Evolutionary conservation across 2,329 filamentous ascomycete genomes (phyloP).

Genomic region (Monosporascus sp.): DNA sequence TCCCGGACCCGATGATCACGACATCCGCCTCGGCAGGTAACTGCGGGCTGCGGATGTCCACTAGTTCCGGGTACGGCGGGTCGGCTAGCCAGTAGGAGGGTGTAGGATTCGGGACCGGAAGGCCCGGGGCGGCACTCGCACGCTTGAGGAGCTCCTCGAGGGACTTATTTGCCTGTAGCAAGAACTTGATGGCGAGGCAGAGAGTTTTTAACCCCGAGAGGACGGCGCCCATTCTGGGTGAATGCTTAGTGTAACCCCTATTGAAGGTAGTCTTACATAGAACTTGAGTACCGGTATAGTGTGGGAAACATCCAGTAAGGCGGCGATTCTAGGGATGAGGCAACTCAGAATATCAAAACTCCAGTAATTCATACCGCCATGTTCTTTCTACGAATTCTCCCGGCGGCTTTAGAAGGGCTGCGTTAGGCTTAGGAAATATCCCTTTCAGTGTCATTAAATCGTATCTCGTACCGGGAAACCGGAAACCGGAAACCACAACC

Average conservation of each 20-base stretch:
- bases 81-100: slow-evolving; percentile 40
- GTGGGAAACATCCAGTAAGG: not conserved
- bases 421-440: too few species aligned
- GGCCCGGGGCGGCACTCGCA: slow-evolving; percentile 28
- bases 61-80: slow-evolving; percentile 37
- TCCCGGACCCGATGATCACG: slow-evolving; percentile 50
- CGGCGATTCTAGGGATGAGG: not conserved
- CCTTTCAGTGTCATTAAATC: too few species aligned
- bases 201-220: slow-evolving; percentile 25
- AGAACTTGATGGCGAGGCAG: slow-evolving; percentile 16
- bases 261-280: too few species aligned
- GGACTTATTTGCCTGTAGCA: slow-evolving; percentile 21
- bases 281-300: too few species aligned
- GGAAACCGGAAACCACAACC: too few species aligned
- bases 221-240: slow-evolving; percentile 26
- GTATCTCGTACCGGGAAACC: too few species aligned
- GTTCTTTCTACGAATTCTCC: too few species aligned
- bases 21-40: slow-evolving; percentile 39
- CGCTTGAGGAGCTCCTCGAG: slow-evolving; percentile 25
- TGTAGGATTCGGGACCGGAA: slow-evolving; percentile 36
- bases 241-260: too few species aligned
- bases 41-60: slow-evolving; percentile 22
- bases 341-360: too few species aligned
- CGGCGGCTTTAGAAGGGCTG: too few species aligned
- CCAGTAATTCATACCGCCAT: too few species aligned